Evolutionary conservation across 148 eudicot species (phyloP).

Genomic region (Camellia granthamiana): DNA sequence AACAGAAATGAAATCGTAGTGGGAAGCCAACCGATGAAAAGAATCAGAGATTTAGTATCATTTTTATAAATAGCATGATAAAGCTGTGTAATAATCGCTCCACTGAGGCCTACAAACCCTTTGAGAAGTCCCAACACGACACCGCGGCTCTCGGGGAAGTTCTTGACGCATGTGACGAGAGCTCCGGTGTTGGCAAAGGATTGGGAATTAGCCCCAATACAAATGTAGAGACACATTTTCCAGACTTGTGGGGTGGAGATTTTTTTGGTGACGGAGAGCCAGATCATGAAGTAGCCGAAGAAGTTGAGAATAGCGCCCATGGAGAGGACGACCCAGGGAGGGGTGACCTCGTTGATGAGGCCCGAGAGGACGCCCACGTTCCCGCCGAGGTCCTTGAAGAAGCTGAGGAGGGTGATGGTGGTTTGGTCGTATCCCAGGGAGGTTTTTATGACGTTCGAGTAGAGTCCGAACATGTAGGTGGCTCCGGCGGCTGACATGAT

Average conservation of each 20-base stretch:
- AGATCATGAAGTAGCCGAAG: slow-evolving; percentile 30
- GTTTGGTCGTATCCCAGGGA: slow-evolving; percentile 33
- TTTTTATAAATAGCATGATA: slow-evolving; percentile 29
- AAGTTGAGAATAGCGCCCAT: slow-evolving; percentile 28
- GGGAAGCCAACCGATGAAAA: slow-evolving; percentile 53
- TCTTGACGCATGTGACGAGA: slow-evolving; percentile 28
- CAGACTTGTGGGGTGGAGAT: slow-evolving; percentile 24
- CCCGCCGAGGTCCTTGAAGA: slow-evolving; percentile 30
- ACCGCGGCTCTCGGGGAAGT: slow-evolving; percentile 32
- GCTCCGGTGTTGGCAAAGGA: slow-evolving; percentile 32
- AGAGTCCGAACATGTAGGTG: slow-evolving; percentile 32
- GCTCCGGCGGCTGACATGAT: slow-evolving; percentile 39
- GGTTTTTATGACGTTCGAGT: slow-evolving; percentile 24
- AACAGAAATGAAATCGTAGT: slow-evolving; percentile 39
- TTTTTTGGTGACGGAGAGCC: slow-evolving; percentile 26
- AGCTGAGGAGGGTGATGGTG: slow-evolving; percentile 24
- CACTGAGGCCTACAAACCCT: slow-evolving; percentile 33
- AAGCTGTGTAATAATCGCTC: slow-evolving; percentile 30
- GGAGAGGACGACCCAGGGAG: slow-evolving; percentile 33
- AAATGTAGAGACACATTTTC: slow-evolving; percentile 35
- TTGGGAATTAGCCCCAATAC: slow-evolving; percentile 33
- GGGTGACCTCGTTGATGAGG: slow-evolving; percentile 33
- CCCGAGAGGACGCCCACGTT: slow-evolving; percentile 36
- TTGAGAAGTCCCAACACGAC: slow-evolving; percentile 30
- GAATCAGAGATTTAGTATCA: slow-evolving; percentile 40